Percentiles rank a stretch among this genome's conserved stretches.
Conservation (phyloP, 2,329 filamentous ascomycete genomes). For the Hyphodiscus sp. region DNA sequence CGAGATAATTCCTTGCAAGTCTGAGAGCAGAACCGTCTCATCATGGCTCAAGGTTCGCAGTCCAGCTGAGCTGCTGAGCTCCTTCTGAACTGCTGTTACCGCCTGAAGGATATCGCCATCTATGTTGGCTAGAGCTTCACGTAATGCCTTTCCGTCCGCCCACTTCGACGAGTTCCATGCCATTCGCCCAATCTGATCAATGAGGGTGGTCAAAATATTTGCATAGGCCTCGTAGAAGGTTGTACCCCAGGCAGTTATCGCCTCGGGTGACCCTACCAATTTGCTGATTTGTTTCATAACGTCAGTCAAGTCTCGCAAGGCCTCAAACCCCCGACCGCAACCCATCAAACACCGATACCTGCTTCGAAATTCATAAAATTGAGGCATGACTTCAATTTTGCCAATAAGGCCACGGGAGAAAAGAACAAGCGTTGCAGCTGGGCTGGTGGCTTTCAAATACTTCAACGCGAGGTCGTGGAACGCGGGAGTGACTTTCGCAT, state of each 20-base stretch:
- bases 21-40: conserved; percentile 5
- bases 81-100: conserved; percentile 24
- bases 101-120: conserved; percentile 28
- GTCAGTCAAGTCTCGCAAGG: conserved; percentile 16
- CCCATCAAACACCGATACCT: conserved; percentile 30
- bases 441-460: conserved; percentile 25
- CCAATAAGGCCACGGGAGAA: conserved; percentile 3
- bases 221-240: too few species aligned
- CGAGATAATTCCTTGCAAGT: conserved; percentile 7
- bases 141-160: conserved; percentile 6
- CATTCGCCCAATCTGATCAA: too few species aligned
- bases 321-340: conserved; percentile 29
- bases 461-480: conserved; percentile 29
- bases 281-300: conserved; percentile 14
- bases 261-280: too few species aligned
- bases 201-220: too few species aligned
- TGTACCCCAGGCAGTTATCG: too few species aligned
- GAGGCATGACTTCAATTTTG: not conserved
- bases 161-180: not conserved
- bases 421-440: conserved; percentile 12
- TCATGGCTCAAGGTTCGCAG: conserved; percentile 8
- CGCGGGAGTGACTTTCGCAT: conserved; percentile 28
- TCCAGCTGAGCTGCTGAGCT: conserved; percentile 11
- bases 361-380: conserved; percentile 15
- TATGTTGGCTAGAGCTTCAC: conserved; percentile 25